Conservation (phyloP, 2,329 filamentous ascomycete species). For the Alternaria triticina region DNA sequence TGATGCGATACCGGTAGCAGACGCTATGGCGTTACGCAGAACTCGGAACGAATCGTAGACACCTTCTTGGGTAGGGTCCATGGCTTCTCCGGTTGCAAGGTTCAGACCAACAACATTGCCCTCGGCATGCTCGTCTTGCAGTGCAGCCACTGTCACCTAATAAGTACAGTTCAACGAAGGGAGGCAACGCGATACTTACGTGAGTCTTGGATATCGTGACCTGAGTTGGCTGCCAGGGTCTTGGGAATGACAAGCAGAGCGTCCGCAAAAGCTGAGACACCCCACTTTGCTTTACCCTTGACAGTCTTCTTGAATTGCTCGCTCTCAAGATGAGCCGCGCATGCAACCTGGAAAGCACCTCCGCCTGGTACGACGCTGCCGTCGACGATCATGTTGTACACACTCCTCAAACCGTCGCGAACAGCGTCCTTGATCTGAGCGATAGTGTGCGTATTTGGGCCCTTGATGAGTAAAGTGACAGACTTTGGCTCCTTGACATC, state of each 20-base stretch:
- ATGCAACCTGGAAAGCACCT: conserved; percentile 95
- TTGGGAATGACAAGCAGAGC: conserved; percentile 95
- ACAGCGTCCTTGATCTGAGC: conserved; percentile 96
- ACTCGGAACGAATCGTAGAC: conserved; percentile 97
- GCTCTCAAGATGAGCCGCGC: conserved; percentile 83
- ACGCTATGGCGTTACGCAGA: conserved; percentile 89
- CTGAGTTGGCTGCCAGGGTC: conserved; percentile 93
- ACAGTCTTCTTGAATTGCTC: conserved; percentile 87
- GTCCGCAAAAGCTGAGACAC: conserved; percentile 93
- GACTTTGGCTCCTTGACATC: conserved; percentile 99
- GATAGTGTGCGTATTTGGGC: conserved; percentile 95
- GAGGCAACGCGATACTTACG: conserved; percentile 62
- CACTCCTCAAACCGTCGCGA: conserved; percentile 89
- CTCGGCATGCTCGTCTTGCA: conserved; percentile 85
- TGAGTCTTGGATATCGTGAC: conserved; percentile 95
- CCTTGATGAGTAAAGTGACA: conserved; percentile 96
- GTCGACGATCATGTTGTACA: conserved; percentile 99
- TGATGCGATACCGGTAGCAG: conserved; percentile 91
- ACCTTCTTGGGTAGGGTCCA: conserved; percentile 92
- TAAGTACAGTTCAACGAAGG: conserved; percentile 22
- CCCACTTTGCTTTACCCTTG: conserved; percentile 98
- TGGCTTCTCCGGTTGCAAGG: conserved; percentile 84
- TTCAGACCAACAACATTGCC: conserved; percentile 88
- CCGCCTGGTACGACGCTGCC: conserved; percentile 92
- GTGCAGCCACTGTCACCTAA: conserved; percentile 69